Base-by-base conservation (phyloP, 140 eudicot species). In the Bidens hawaiensis region DNA sequence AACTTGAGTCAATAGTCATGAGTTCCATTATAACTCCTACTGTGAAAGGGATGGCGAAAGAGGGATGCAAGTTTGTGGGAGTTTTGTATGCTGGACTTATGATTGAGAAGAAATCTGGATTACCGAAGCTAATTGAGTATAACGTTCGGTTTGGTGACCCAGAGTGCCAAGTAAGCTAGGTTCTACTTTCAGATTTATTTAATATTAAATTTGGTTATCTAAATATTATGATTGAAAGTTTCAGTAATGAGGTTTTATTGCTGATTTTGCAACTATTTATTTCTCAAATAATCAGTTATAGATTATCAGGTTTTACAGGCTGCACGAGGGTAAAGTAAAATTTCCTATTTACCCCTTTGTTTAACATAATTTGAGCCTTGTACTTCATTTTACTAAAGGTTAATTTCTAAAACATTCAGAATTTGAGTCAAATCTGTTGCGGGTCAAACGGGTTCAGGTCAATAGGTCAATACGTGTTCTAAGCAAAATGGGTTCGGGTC, bases 101-200 rank as follows among this genome's bases (percentile, higher is more conserved):
- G 98, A 91, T 91, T 23, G 98, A 87, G 67, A 91, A 84, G 81
- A 82, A 80, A 57, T 84, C 96, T 1, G 91, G 98, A 31, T 73
- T 91, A 19, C 98, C 98, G 0, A 91, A 87, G 76, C 56, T 87
- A 48, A 91, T 91, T 1, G 96, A 87, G 85, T 87, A 84, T 62
- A 91, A 91, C 73, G 96, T 91, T 21, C 88, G 98, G 0, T 87
- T 91, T 68, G 98, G 98, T 65, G 98, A 91, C 85, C 98, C 96
- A 0, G 98, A 91, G 79, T 91, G 96, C 80, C 98, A 91, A 96
- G 98, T 87, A 9, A 62, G 90, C 64, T 31, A 14, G 16, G 16
- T 51, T 34, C 24, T 47, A 33, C 19, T 11, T 60, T 26, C 59
- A n/a, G 36, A 50, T 30, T 2, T 15, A 24, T 25, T 6, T 6